Evolutionary conservation across 306 rosid genomes (phyloP).

Genomic region (Ochetophila trinervis): DNA sequence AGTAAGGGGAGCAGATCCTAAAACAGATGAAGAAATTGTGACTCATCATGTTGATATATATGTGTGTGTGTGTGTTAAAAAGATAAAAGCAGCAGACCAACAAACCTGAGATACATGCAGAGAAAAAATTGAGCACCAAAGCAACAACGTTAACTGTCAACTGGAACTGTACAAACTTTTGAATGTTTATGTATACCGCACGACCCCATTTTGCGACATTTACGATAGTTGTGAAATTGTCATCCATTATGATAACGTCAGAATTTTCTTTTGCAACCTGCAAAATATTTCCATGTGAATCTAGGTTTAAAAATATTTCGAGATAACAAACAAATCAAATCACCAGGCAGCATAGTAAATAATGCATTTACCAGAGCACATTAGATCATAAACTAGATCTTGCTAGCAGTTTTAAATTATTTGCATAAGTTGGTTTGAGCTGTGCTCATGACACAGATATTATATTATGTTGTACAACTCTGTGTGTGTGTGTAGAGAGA

Average conservation of each 20-base stretch:
- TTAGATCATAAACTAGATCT: neutral
- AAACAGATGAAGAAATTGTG: slow-evolving; percentile 23
- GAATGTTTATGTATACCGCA: slow-evolving; percentile 87
- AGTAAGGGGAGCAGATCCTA: slow-evolving; percentile 97
- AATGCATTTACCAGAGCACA: neutral
- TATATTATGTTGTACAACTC: too few relatives aligned
- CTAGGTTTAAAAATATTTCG: slow-evolving; percentile 3
- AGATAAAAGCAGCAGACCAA: slow-evolving; percentile 10
- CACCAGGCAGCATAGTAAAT: slow-evolving; percentile 6
- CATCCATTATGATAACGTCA: slow-evolving; percentile 87
- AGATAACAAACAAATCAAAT: slow-evolving; percentile 15
- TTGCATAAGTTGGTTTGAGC: neutral
- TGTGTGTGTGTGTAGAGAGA: too few relatives aligned
- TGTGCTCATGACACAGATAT: neutral
- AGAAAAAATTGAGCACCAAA: slow-evolving; percentile 71
- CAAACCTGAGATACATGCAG: slow-evolving; percentile 91
- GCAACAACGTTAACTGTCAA: slow-evolving; percentile 92
- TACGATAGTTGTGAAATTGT: slow-evolving; percentile 77
- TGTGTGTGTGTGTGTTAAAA: neutral
- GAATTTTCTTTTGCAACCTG: slow-evolving; percentile 98
- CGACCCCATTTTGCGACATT: slow-evolving; percentile 96
- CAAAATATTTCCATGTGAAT: slow-evolving; percentile 21
- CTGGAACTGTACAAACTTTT: slow-evolving; percentile 97
- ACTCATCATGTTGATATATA: slow-evolving; percentile 4
- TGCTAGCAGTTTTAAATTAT: neutral